Evolutionary conservation across 305 asterid species (phyloP).

Genomic region (Fraxinus greggii): DNA sequence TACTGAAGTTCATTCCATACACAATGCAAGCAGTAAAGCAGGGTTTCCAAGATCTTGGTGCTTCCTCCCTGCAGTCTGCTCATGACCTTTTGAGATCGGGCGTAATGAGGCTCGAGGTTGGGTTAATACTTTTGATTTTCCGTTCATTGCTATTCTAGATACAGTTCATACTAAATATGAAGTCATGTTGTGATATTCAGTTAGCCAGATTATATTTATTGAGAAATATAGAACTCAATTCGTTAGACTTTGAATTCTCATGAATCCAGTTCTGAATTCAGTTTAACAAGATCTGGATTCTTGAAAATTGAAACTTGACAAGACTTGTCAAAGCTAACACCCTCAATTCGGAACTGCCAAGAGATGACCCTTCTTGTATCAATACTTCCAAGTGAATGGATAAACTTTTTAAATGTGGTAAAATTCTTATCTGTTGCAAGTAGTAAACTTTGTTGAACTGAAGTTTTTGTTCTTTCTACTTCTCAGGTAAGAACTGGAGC

Average conservation of each 20-base stretch:
- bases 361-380: neutral
- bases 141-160: neutral
- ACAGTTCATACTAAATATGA: neutral
- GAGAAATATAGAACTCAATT: neutral
- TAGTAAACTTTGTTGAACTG: neutral
- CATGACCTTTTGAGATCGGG: constrained; percentile 73
- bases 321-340: neutral
- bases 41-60: constrained; percentile 97
- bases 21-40: constrained; percentile 96
- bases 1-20: constrained; percentile 77
- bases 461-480: constrained; percentile 8
- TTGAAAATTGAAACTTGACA: neutral
- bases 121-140: neutral
- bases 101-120: constrained; percentile 76
- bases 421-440: neutral
- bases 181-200: neutral
- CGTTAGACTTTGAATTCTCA: neutral
- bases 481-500: constrained; percentile 84
- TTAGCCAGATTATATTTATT: neutral
- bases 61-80: constrained; percentile 82
- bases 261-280: neutral
- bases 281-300: neutral
- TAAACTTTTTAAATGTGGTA: neutral
- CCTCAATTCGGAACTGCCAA: neutral
- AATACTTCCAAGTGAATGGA: neutral